Conservation (phyloP, 2,329 filamentous ascomycete species). For the Trichophyton equinum region DNA sequence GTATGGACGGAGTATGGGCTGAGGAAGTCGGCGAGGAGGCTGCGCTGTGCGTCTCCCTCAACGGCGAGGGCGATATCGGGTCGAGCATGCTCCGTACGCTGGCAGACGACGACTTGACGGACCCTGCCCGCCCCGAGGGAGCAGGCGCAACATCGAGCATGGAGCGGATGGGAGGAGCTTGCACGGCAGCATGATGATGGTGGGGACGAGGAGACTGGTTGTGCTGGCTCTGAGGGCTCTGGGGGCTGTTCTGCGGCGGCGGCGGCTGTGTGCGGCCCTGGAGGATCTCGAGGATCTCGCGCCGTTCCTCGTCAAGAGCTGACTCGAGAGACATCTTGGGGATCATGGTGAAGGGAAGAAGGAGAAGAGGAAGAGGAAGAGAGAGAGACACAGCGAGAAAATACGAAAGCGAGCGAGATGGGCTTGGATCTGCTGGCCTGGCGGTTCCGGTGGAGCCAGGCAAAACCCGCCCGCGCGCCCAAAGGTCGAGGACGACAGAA, state of each 20-base stretch:
- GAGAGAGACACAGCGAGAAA: neutral
- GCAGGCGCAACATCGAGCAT: conserved; percentile 50
- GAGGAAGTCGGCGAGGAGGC: conserved; percentile 22
- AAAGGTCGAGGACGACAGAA: neutral
- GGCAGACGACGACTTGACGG: conserved; percentile 18
- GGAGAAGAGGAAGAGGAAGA: neutral
- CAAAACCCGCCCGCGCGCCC: neutral
- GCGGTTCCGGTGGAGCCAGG: neutral
- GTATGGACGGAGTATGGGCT: conserved; percentile 19
- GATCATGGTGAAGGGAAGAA: conserved; percentile 7
- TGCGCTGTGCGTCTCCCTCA: conserved; percentile 22
- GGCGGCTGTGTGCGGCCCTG: conserved; percentile 33
- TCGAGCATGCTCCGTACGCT: conserved; percentile 28
- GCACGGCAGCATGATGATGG: conserved; percentile 43
- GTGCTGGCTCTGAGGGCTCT: conserved; percentile 20
- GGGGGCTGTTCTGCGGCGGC: conserved; percentile 8
- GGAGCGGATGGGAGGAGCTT: conserved; percentile 56
- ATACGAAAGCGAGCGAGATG: neutral
- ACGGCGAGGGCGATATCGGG: conserved; percentile 22
- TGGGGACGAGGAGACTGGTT: conserved; percentile 34
- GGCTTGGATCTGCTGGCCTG: neutral
- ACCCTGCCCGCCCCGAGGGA: conserved; percentile 23
- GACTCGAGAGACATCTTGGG: conserved; percentile 60
- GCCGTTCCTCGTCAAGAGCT: conserved; percentile 63
- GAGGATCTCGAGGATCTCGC: conserved; percentile 57